Evolutionary conservation across 208 protist species (phyloP).

Genomic region (Leishmania amazonensis): DNA sequence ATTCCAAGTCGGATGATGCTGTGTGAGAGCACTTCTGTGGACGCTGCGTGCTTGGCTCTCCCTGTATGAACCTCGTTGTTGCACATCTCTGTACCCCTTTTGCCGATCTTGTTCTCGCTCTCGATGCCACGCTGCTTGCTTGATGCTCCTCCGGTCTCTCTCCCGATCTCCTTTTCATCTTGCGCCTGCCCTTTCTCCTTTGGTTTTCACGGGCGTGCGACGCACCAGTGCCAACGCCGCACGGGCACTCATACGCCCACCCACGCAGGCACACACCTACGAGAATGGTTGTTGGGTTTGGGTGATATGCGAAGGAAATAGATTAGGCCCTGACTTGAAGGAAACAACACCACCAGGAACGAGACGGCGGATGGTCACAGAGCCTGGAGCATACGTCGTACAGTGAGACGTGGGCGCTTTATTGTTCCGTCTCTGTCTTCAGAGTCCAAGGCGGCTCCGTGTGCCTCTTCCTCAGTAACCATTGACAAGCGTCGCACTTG

Average conservation of each 20-base stretch:
- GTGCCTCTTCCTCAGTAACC: neutral
- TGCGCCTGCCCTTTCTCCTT: neutral
- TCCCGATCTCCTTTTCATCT: neutral
- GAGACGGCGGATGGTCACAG: neutral
- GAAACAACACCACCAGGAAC: neutral
- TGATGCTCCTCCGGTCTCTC: neutral
- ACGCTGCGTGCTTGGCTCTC: neutral
- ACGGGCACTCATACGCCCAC: neutral
- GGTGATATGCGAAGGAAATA: neutral
- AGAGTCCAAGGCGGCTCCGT: neutral
- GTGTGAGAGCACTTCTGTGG: neutral
- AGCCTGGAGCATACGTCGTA: neutral
- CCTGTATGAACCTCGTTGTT: neutral
- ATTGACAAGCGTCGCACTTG: neutral
- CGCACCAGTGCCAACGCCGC: neutral
- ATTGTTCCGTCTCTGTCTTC: too few species aligned
- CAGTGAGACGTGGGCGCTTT: neutral
- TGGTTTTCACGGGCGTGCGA: neutral
- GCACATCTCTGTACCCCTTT: neutral
- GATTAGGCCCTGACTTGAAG: neutral
- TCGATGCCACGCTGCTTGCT: neutral
- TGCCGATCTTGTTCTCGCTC: neutral
- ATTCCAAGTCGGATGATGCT: neutral
- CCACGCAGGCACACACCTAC: neutral
- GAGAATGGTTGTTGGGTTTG: neutral